Conservation (phyloP, 352 stramenopile species). For the Pythium folliculosum region DNA sequence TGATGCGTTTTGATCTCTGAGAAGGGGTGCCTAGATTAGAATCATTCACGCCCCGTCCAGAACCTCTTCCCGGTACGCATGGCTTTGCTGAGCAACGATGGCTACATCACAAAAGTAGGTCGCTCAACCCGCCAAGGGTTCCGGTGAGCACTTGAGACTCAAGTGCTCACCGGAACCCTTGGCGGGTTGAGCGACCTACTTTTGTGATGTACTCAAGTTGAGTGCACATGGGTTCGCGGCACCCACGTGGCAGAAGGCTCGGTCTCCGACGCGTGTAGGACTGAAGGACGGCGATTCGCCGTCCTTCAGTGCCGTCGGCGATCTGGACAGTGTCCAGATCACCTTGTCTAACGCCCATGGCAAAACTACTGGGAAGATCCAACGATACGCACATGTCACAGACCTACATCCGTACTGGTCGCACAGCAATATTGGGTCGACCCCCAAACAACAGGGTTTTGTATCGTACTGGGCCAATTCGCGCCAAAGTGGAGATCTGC, state of each 20-base stretch:
- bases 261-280: no score
- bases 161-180: not conserved
- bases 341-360: not conserved
- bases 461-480: conserved; percentile 10
- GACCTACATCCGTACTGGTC: conserved; percentile 11
- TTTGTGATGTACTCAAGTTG: no score
- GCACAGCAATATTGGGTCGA: conserved; percentile 11
- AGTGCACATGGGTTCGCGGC: not conserved
- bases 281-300: no score
- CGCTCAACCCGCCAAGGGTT: no score
- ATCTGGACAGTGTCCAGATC: no score
- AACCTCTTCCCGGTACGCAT: no score
- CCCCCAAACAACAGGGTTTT: not conserved
- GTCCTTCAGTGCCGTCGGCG: no score
- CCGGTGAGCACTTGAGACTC: not conserved
- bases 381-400: conserved; percentile 23
- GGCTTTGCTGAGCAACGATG: not conserved
- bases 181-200: not conserved
- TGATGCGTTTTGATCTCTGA: no score
- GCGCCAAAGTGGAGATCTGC: not conserved
- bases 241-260: not conserved
- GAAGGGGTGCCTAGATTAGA: no score
- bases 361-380: not conserved
- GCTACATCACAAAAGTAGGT: not conserved
- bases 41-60: no score